Evolutionary conservation across 164 flowering plant species (phyloP), one percentile per base, ranked within the genome.

Genomic region (Chloranthus sessilifolius): DNA sequence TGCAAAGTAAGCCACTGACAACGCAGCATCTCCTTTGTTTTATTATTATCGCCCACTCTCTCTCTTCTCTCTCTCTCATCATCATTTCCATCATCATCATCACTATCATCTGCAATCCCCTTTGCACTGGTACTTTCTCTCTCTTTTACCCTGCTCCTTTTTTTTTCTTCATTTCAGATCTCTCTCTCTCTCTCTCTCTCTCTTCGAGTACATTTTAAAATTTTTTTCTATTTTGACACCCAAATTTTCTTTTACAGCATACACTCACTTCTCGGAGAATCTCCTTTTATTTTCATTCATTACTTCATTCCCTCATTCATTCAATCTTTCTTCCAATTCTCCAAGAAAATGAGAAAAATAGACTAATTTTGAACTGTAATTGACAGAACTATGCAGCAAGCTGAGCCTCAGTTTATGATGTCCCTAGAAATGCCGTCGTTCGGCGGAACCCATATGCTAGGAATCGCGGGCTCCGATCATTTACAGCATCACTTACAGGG

Each of bases 1-100:
- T 61, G 66, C 76, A 68, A 73, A 70, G 78, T 66, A 64, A 70
- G 74, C 66, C 43, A 65, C 68, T 68, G 81, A 73, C 75, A 70
- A 60, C 73, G 63, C 70, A 75, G 65, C 80, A 72, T 66, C 70
- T 64, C 49, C 41, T 62, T 61, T 66, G 63, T 68, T 74, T 65
- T 59, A 31, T 70, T 59, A 39, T 53, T 55, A 46, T 36, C 40
- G n/a, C 33, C 20, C 52, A 17, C 53, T 34, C 21, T 44, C 59
- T 34, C 50, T 55, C 50, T 35, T 19, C 9, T 37, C 44, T 33
- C 55, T 50, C 52, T 53, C 39, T 50, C 64, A 53, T 52, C 61
- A 29, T 17, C n/a, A 29, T 17, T 9, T 7, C 19, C 46, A 7
- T 15, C 37, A 28, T 17, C 60, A 47, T 15, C 54, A 57, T 55